Evolutionary conservation across 495 filamentous ascomycete species (phyloP), one percentile per base, ranked within the genome.

Genomic region (Aspergillus sparsus): DNA sequence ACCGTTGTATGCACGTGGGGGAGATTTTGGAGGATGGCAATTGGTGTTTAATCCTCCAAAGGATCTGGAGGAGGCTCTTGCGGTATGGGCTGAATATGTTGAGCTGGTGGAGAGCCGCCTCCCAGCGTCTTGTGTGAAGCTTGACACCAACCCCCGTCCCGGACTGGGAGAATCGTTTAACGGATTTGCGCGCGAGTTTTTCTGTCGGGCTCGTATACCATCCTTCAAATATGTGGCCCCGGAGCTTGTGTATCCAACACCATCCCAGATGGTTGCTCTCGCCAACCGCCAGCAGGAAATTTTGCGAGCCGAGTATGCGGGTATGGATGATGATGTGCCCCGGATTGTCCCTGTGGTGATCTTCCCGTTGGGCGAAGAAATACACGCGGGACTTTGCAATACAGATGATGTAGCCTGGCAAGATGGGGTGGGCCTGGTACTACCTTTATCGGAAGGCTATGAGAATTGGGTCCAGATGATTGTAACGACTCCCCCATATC

Each of bases 81-180:
- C 3, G 3, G 15, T 31, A 7, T 50, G 47, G 47, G 16, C 33
- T 27, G 0, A 31, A 11, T 50, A 50, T 31, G 47, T 50, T 18
- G 47, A 5, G n/a, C 15, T 50, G n/a, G 47, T 50, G n/a, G 47
- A 50, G 47, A 31, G 47, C 47, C 18, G 31, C 15, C n/a, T 50
- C 6, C 21, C 47, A 50, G 9, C 33, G 37, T 10, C 37, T 13
- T 1, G 37, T 41, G 37, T 41, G 37, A 13, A 9, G 13, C 2
- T 13, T 41, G 37, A 41, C 37, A 41, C 37, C 13, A 41, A 41
- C 1, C 37, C 9, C 13, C 8, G 13, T 13, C 13, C 37, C 37
- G 13, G 13, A 2, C 47, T 11, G 6, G 16, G 15, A 0, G 47
- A 50, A 31, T 50, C 31, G 21, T 50, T 50, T 5, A 50, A 7